Base-by-base conservation (phyloP, 202 grass and related monocot genomes). In the Panicum virgatum region DNA sequence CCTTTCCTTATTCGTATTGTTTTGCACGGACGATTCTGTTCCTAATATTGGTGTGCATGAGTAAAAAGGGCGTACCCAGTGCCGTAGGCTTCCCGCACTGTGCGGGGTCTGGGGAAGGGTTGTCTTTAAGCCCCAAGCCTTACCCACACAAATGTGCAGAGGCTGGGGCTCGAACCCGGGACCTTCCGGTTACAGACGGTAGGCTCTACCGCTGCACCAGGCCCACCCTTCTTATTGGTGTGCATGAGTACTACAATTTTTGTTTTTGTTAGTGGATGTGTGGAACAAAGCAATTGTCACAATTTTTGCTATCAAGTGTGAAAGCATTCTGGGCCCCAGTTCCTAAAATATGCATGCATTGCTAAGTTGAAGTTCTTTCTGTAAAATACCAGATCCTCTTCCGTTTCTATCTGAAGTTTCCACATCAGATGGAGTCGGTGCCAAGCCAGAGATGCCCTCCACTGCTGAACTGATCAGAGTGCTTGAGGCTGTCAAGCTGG, bases 401-500 rank as follows among this genome's bases (percentile, higher is more conserved):
- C 80, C 86, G 20, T 93, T 94, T 78, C 37, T 98, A 8, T 93
- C 89, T 72, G 72, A 92, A 90, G 84, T 62, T 42, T 86, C 80
- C 47, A 88, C 52, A 15, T 87, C 88, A 67, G 69, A 78, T 65
- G 71, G 74, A 48, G 40, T 82, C 34, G 69, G 22, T 72, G 59
- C 48, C 53, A 88, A 93, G 82, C 67, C 73, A 81, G 82, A 85
- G 59, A 86, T 86, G 83, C 96, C 96, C 62, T 87, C 88, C 65
- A 84, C 77, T 73, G 89, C 88, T 68, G 91, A 98, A 82, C 61
- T 98, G 82, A 79, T 90, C 29, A 69, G 61, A 82, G 87, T 96
- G 59, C 87, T 98, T 81, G 90, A 98, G 73, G 58, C 18, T 75
- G 96, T 96, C 56, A 92, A 71, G 58, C 72, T 98, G 84, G 89